These are phyloP conservation scores for Phytophthora podocarpi DNA, from an alignment of 352 stramenopile species.

Conservation along the genomic window DNA sequence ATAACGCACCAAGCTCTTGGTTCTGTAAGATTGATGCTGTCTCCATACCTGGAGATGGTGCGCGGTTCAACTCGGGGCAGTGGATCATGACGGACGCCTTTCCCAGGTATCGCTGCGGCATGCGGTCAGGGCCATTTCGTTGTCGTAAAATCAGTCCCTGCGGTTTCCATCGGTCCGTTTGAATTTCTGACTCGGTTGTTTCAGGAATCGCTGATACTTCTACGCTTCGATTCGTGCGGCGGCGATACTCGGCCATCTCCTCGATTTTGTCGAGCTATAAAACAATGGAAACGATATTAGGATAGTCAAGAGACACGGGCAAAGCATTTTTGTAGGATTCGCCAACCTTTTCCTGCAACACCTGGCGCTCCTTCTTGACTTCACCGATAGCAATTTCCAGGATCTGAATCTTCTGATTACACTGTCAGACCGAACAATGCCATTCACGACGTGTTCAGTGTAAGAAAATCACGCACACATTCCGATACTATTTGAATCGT, in stretches of 20 bases:
- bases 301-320: not conserved
- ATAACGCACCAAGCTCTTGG: constrained; percentile 20
- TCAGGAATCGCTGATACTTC: constrained; percentile 52
- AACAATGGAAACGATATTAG: not conserved
- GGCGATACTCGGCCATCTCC: constrained; percentile 53
- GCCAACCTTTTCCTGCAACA: constrained; percentile 50
- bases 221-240: constrained; percentile 65
- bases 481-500: too few relatives aligned
- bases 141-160: constrained; percentile 75
- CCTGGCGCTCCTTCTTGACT: constrained; percentile 41
- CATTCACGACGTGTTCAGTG: not conserved
- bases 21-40: constrained; percentile 9
- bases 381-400: constrained; percentile 41
- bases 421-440: constrained; percentile 36
- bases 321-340: too few relatives aligned
- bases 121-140: constrained; percentile 66
- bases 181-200: constrained; percentile 56
- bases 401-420: constrained; percentile 48
- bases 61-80: constrained; percentile 53
- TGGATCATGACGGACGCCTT: constrained; percentile 75
- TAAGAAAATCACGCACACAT: not conserved
- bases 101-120: constrained; percentile 72
- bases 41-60: constrained; percentile 12
- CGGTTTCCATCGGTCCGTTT: constrained; percentile 77
- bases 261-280: constrained; percentile 67